These are phyloP conservation scores for Fusarium coffeatum DNA, from an alignment of 2,329 filamentous ascomycete species.

Conservation along the genomic window DNA sequence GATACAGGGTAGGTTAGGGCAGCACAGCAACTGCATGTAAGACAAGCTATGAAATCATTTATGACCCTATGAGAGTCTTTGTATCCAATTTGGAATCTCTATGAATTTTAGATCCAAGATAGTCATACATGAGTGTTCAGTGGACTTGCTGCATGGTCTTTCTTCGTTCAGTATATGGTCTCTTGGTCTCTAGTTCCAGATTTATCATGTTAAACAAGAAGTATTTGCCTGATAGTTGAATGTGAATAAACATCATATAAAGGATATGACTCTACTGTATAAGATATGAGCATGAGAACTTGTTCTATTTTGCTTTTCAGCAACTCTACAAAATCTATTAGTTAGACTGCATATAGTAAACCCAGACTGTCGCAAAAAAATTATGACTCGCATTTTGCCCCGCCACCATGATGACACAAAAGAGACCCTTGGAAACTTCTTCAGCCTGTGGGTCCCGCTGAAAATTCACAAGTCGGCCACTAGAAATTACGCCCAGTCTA, in stretches of 20 bases:
- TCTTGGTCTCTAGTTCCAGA: neutral
- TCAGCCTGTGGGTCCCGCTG: constrained; percentile 42
- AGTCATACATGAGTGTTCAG: neutral
- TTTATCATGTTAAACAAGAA: neutral
- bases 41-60: neutral
- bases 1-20: neutral
- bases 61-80: accelerated
- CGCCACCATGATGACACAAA: constrained; percentile 41
- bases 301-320: too few relatives aligned
- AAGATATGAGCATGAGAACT: too few relatives aligned
- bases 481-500: constrained; percentile 36
- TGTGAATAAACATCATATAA: neutral
- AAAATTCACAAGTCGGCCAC: constrained; percentile 40
- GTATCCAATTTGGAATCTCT: neutral
- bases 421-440: constrained; percentile 41
- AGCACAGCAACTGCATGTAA: neutral
- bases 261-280: neutral
- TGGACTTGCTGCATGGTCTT: too few relatives aligned
- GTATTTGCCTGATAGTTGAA: too few relatives aligned
- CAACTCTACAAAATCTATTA: neutral
- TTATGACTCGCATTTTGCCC: constrained; percentile 27
- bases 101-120: neutral
- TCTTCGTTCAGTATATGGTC: accelerated
- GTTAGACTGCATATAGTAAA: too few relatives aligned
- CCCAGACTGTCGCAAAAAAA: constrained; percentile 2